phyloP scores from a whole-genome alignment of 1,284 basidiomycete genomes.

The Tilletia horrida region DNA sequence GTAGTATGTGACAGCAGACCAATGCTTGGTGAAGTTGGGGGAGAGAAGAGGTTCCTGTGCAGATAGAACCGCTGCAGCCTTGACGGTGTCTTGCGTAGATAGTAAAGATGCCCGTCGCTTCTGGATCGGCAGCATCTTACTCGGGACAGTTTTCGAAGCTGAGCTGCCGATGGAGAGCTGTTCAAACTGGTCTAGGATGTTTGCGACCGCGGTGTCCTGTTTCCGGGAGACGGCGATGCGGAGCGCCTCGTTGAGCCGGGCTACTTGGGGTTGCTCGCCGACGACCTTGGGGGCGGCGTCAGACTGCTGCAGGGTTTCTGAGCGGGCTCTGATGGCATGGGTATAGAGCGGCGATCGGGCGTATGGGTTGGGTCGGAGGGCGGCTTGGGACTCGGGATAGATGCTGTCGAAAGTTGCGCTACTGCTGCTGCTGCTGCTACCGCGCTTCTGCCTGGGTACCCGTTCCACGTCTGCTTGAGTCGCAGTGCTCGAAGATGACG shows the following conservation, averaged over 20 bases:
- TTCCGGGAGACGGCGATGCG: background rate
- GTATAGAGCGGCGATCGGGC: constrained; percentile 12
- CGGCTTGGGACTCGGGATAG: constrained; percentile 5
- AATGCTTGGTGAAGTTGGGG: constrained; percentile 25
- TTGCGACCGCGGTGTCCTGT: background rate
- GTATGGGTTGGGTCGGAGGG: constrained; percentile 10
- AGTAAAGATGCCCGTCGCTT: background rate
- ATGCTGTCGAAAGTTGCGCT: constrained; percentile 10
- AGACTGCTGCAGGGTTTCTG: background rate
- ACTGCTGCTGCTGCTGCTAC: background rate
- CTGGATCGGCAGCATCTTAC: no score
- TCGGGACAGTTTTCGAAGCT: no score
- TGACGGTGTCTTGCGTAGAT: background rate
- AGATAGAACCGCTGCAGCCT: background rate
- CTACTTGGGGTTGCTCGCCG: background rate
- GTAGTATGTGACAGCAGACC: constrained; percentile 37
- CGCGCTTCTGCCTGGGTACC: no score
- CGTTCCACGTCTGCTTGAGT: no score
- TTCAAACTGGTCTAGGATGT: background rate
- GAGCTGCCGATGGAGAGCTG: background rate
- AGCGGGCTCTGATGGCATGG: background rate
- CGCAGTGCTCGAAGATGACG: no score
- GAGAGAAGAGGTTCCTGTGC: background rate
- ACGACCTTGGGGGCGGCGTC: background rate
- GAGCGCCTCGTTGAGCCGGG: constrained; percentile 15